Evolutionary conservation across 2,329 filamentous ascomycete species (phyloP).

Genomic region (Trichoderma asperellum): DNA sequence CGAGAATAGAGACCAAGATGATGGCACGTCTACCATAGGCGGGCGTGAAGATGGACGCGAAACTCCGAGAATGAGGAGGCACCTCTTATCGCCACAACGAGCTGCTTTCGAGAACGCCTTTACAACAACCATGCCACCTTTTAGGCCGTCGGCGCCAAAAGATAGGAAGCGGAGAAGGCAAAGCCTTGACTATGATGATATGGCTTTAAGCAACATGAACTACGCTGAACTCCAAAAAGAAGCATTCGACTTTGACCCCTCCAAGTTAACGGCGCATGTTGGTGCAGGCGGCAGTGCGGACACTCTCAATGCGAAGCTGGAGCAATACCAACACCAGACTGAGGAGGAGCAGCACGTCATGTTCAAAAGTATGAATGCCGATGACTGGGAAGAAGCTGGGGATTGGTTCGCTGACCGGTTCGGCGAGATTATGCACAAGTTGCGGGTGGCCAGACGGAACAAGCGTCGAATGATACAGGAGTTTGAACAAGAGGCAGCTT

Average conservation of each 20-base stretch:
- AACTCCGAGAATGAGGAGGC: constrained; percentile 36
- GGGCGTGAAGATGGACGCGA: constrained; percentile 34
- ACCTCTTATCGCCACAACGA: constrained; percentile 31
- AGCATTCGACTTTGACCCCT: constrained; percentile 61
- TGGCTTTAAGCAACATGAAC: constrained; percentile 57
- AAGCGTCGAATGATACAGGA: constrained; percentile 55
- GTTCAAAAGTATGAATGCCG: constrained; percentile 57
- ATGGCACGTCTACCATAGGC: constrained; percentile 32
- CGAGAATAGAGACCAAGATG: constrained; percentile 29
- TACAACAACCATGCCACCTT: constrained; percentile 31
- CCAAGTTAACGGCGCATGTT: constrained; percentile 48
- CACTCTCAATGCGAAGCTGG: constrained; percentile 53
- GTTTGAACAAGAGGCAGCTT: constrained; percentile 61
- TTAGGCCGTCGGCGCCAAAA: constrained; percentile 29
- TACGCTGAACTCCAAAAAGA: constrained; percentile 56
- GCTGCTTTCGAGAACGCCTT: constrained; percentile 35
- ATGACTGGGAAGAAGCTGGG: constrained; percentile 63
- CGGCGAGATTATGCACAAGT: constrained; percentile 50
- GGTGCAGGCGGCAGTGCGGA: constrained; percentile 44
- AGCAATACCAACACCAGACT: constrained; percentile 53
- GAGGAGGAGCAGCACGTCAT: constrained; percentile 54
- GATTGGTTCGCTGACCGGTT: constrained; percentile 65
- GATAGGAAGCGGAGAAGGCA: constrained; percentile 49
- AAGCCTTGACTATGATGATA: constrained; percentile 61
- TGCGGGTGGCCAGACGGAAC: constrained; percentile 53